Conservation (phyloP, 2,329 filamentous ascomycete genomes). For the Mycosphaerella arachidis region DNA sequence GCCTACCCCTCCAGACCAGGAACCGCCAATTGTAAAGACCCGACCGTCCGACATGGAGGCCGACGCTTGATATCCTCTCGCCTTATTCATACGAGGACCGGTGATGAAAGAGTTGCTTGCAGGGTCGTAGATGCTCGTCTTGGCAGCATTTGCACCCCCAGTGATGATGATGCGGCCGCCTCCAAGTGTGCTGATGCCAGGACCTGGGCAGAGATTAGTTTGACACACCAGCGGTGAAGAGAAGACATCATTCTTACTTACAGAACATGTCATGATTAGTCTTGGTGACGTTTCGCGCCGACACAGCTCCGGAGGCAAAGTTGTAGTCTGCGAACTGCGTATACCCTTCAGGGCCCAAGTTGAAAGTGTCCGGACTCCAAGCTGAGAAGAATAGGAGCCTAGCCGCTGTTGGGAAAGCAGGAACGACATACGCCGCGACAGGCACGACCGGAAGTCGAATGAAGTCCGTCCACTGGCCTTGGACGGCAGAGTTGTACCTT, state of each 20-base stretch:
- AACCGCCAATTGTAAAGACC: slow-evolving; percentile 29
- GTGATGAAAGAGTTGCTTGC: slow-evolving; percentile 37
- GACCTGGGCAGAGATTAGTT: neutral
- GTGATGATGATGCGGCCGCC: slow-evolving; percentile 50
- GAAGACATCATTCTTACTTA: slow-evolving; percentile 37
- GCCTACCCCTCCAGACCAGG: slow-evolving; percentile 45
- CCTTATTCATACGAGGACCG: slow-evolving; percentile 42
- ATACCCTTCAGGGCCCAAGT: neutral
- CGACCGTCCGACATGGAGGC: slow-evolving; percentile 50
- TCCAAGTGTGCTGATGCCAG: slow-evolving; percentile 44
- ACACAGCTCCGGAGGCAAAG: slow-evolving; percentile 9
- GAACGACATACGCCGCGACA: slow-evolving; percentile 11
- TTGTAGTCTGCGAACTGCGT: slow-evolving; percentile 15
- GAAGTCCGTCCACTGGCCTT: slow-evolving; percentile 9
- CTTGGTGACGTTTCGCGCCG: slow-evolving; percentile 28
- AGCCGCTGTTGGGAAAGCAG: slow-evolving; percentile 4
- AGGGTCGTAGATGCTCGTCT: slow-evolving; percentile 48
- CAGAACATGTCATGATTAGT: slow-evolving; percentile 55
- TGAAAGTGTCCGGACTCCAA: neutral
- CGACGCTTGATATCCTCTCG: slow-evolving; percentile 53
- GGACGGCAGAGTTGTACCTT: neutral
- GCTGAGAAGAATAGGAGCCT: slow-evolving; percentile 8
- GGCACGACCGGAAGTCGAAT: slow-evolving; percentile 9
- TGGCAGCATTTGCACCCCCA: slow-evolving; percentile 49
- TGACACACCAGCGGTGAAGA: neutral